A percentile compares a stretch with the other conserved stretches of the same genome.
Evolutionary conservation across 2,329 filamentous ascomycete species (phyloP).

Genomic region (Neurospora crassa): DNA sequence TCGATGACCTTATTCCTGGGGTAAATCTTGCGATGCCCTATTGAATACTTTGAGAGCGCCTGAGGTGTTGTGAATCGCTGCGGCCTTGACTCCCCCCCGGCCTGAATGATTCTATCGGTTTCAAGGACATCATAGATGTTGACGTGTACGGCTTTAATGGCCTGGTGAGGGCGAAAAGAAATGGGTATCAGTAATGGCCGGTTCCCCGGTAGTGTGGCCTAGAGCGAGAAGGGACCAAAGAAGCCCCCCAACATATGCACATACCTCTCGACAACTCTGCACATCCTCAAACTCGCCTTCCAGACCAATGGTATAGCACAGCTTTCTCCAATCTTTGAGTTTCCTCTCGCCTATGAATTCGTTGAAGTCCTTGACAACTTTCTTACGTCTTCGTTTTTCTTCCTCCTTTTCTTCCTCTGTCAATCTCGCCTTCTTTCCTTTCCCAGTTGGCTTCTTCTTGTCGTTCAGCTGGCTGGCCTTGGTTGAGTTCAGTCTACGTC

Average conservation of each 20-base stretch:
- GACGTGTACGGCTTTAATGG: neutral
- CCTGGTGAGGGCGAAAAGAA: neutral
- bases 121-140: neutral
- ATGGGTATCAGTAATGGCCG: no score
- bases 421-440: neutral
- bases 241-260: neutral
- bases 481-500: slow-evolving; percentile 32
- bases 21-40: neutral
- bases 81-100: neutral
- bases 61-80: neutral
- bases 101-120: neutral
- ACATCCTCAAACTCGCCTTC: slow-evolving; percentile 29
- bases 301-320: slow-evolving; percentile 35
- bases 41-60: neutral
- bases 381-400: neutral
- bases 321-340: slow-evolving; percentile 33
- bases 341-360: slow-evolving; percentile 22
- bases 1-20: neutral
- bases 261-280: slow-evolving; percentile 34
- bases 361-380: slow-evolving; percentile 15
- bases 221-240: no score
- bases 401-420: neutral
- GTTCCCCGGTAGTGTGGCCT: no score
- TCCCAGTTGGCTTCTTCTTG: slow-evolving; percentile 16
- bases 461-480: slow-evolving; percentile 29